Base-by-base conservation (phyloP, 257 asterid genomes). In the Jasminum sambac region DNA sequence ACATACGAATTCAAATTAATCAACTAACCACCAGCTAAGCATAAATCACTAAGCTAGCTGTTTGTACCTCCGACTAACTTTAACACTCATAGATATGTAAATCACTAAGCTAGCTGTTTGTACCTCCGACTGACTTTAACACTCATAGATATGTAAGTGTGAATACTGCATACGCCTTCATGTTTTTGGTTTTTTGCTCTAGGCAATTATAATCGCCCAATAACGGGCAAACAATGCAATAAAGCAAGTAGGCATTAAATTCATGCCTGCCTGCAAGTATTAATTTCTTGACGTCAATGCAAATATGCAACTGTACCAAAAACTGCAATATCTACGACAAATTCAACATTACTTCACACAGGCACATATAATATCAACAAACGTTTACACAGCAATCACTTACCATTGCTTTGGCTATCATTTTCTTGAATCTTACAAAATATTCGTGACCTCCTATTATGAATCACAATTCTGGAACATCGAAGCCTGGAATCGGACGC, bases 381-480 rank as follows among this genome's bases (percentile, higher is more conserved):
- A 52, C 19, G 19, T 1, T 52, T 21, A 1, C 23, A 52, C 10
- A 55, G 16, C 64, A 4, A 36, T 60, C 41, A 41, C 75, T 74
- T 77, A 84, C 96, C 92, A 19, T 83, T 89, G 78, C 77, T 85
- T 61, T 70, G 89, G 70, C 75, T 84, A 59, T 76, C 88, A 44
- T 78, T 64, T 6, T 79, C 89, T 65, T 82, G 84, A 40, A 71
- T n/a, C 76, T 87, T 84, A 75, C 98, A 87, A 39, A 71, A 77
- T 79, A 88, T 67, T 79, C 82, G 82, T 36, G 79, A 57, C 64
- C 82, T 76, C 74, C 82, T 78, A 64, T 50, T 74, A 68, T 57
- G 43, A 71, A 65, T 42, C 6, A 36, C 46, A 36, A 43, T 60
- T 69, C 80, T 83, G 3, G 78, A 77, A 65, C 75, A 81, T 52